Conservation (phyloP, 805 yeast genomes). For the Ogataea pilisensis region DNA sequence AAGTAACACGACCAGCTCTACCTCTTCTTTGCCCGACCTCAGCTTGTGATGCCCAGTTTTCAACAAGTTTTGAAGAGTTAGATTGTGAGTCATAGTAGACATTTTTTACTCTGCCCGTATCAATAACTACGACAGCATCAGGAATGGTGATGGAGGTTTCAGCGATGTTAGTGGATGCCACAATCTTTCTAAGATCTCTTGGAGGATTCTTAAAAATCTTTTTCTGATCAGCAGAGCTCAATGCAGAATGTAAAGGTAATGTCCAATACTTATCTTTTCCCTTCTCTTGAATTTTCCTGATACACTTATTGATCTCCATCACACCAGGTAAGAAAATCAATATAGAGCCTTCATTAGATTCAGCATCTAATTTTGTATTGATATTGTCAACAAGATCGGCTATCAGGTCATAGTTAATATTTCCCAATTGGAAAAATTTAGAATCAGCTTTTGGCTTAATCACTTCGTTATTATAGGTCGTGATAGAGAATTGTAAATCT, state of each 20-base stretch:
- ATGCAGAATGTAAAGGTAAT: slow-evolving; percentile 85
- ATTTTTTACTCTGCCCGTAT: slow-evolving; percentile 80
- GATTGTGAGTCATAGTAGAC: slow-evolving; percentile 64
- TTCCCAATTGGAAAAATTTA: slow-evolving; percentile 58
- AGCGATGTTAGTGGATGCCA: slow-evolving; percentile 90
- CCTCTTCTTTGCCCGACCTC: slow-evolving; percentile 91
- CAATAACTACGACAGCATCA: slow-evolving; percentile 89
- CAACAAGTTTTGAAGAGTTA: slow-evolving; percentile 68
- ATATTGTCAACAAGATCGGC: slow-evolving; percentile 50
- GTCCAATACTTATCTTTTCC: slow-evolving; percentile 32
- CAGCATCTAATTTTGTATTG: slow-evolving; percentile 42
- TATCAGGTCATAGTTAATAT: slow-evolving; percentile 71
- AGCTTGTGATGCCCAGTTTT: slow-evolving; percentile 85
- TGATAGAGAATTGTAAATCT: slow-evolving; percentile 52
- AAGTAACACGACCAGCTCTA: slow-evolving; percentile 93
- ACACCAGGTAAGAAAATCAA: slow-evolving; percentile 88
- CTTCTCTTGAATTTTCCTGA: slow-evolving; percentile 32
- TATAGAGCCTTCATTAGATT: slow-evolving; percentile 61
- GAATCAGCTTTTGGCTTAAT: slow-evolving; percentile 62
- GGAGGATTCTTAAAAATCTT: slow-evolving; percentile 62
- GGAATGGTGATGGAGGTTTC: slow-evolving; percentile 97
- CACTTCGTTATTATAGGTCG: slow-evolving; percentile 30
- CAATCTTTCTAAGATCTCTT: slow-evolving; percentile 61
- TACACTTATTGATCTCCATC: slow-evolving; percentile 72
- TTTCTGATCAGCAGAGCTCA: slow-evolving; percentile 78